These are phyloP conservation scores for Raphanus sativus DNA, from an alignment of 345 rosid genomes.

Conservation along the genomic window DNA sequence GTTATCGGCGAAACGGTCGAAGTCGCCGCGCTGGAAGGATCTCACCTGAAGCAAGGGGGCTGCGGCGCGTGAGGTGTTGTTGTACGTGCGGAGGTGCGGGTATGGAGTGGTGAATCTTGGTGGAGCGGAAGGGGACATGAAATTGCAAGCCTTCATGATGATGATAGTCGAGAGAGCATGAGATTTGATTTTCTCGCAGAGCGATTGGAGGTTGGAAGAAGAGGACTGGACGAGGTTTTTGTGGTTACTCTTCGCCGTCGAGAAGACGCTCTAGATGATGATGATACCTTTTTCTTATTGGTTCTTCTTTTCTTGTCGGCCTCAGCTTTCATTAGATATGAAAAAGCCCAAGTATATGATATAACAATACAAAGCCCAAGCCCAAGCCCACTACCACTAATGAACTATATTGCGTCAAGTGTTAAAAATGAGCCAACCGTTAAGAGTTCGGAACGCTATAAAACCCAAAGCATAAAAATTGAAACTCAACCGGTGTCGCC, in stretches of 20 bases:
- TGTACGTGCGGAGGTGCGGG: slow-evolving; percentile 19
- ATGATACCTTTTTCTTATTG: neutral
- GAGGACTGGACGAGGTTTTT: neutral
- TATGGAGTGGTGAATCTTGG: slow-evolving; percentile 26
- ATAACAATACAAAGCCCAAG: too few species aligned
- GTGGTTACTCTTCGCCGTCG: slow-evolving; percentile 8
- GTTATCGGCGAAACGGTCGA: slow-evolving; percentile 57
- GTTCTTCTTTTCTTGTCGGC: too few species aligned
- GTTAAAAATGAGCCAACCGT: too few species aligned
- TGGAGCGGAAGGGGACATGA: slow-evolving; percentile 31
- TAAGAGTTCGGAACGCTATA: too few species aligned
- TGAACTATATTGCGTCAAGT: too few species aligned
- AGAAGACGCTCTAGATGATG: slow-evolving; percentile 8
- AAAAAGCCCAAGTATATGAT: too few species aligned
- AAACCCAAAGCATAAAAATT: too few species aligned
- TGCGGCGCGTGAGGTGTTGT: slow-evolving; percentile 23
- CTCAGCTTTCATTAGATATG: too few species aligned
- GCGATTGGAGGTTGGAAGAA: neutral
- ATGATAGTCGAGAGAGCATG: slow-evolving; percentile 26
- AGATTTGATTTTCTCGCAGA: neutral
- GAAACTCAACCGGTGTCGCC: too few species aligned
- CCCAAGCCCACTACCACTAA: too few species aligned
- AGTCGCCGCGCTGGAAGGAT: slow-evolving; percentile 63
- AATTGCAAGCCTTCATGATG: slow-evolving; percentile 29
- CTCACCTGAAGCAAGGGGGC: slow-evolving; percentile 17